Base-by-base conservation (phyloP, 352 stramenopile species). In the Phytophthora sp. region DNA sequence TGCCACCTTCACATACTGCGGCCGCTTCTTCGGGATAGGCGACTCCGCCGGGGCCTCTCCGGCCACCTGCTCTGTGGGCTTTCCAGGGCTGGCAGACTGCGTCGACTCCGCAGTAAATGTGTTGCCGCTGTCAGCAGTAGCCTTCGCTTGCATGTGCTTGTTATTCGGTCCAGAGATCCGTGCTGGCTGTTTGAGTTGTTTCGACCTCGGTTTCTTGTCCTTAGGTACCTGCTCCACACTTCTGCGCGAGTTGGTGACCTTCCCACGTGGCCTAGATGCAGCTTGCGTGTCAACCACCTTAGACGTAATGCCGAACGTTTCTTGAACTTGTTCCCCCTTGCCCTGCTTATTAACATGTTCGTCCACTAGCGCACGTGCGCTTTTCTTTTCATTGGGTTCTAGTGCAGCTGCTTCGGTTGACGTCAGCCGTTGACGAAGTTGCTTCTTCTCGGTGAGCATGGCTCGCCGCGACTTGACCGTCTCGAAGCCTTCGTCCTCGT, bases 401-500 rank as follows among this genome's bases (percentile, higher is more conserved):
- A 13, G 36, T 12, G 31, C 57, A 63, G 24, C 26, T 66, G 52
- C 36, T 38, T 66, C 45, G 7, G 18, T 55, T 21, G 58, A 44
- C 24, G 33, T 39, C 44, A 74, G n/a, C 5, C 51, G 41, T 35
- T 77, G 50, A 8, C 57, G 65, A 38, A 47, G 38, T n/a, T 64
- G 53, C 30, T 74, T 71, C 38, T 73, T 77, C 38, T 77, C 65
- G 2, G 21, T 58, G 35, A 74, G 29, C 24, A 69, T 50, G 7
- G 55, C 35, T 16, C 65, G 73, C 12, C 65, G 64, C 12, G 69
- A 65, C 54, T 73, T 73, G 61, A 67, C 61, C 4, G 73, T 76
- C 61, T 74, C 49, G 41, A 76, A 76, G 3, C 49, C 64, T 13
- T 51, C 39, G 12, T 61, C 36, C 41, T 68, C 36, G 3, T n/a